A percentile compares a stretch with the other conserved stretches of the same genome.
phyloP scores from a whole-genome alignment of 202 grass and related monocot genomes.

The Cymbopogon flexuosus region DNA sequence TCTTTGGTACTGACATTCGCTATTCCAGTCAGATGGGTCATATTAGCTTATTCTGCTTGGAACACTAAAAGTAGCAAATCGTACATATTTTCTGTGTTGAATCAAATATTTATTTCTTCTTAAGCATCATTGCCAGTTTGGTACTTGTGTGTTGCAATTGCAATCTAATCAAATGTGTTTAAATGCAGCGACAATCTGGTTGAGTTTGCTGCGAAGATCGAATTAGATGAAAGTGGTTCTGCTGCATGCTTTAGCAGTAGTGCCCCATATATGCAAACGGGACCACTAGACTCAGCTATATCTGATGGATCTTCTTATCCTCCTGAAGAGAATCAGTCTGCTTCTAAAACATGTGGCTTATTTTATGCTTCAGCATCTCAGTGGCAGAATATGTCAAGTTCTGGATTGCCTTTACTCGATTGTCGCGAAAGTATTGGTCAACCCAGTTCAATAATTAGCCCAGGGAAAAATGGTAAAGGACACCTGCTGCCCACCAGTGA shows the following conservation, averaged over 20 bases:
- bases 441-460: slow-evolving; percentile 13
- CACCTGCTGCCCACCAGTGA: not conserved
- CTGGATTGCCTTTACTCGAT: slow-evolving; percentile 19
- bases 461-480: not conserved
- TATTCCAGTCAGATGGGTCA: slow-evolving; percentile 2
- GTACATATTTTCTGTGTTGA: not conserved
- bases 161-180: slow-evolving; percentile 25
- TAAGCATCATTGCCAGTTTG: not conserved
- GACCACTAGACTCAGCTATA: slow-evolving; percentile 25
- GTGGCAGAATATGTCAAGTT: slow-evolving; percentile 27
- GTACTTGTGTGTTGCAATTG: slow-evolving; percentile 22
- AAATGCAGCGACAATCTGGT: slow-evolving; percentile 43
- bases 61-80: not conserved
- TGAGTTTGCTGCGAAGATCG: slow-evolving; percentile 21
- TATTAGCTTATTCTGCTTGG: slow-evolving; percentile 3
- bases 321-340: slow-evolving; percentile 44
- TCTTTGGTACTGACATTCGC: not conserved
- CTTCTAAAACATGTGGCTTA: slow-evolving; percentile 39
- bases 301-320: slow-evolving; percentile 42
- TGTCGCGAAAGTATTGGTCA: slow-evolving; percentile 23
- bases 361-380: slow-evolving; percentile 36
- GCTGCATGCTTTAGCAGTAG: slow-evolving; percentile 31
- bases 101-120: slow-evolving; percentile 9
- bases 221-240: slow-evolving; percentile 35
- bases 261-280: slow-evolving; percentile 23